Base-by-base conservation (phyloP, 768 basidiomycete species). In the Chlorophyllum brunneum region DNA sequence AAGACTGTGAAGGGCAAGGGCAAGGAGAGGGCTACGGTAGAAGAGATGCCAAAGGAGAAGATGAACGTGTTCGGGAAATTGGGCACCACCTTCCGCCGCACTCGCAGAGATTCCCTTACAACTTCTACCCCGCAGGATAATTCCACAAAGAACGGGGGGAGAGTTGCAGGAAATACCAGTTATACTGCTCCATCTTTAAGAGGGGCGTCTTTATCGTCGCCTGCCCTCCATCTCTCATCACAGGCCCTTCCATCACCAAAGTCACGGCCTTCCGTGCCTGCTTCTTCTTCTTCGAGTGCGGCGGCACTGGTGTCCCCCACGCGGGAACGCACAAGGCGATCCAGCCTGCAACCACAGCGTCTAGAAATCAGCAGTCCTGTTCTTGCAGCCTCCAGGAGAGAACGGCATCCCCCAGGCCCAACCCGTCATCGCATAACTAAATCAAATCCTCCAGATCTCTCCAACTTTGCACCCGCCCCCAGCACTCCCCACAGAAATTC, bases 121-220 rank as follows among this genome's bases (percentile, higher is more conserved):
- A 48, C 7, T 27, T 47, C 36, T 43, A 54, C 52, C 46, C 36
- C 40, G 4, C 39, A 56, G 42, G 54, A 54, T 46, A 36, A 43
- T 16, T 33, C 50, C 53, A 67, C 67, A 51, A 70, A 74, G 48
- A 76, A 71, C 54, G 71, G 71, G 60, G 67, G 66, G 59, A 75
- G 77, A 62, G 67, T 70, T 55, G 76, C 80, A 42, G 82, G 81
- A 43, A 75, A 74, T 62, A 76, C 79, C 44, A 77, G 74, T 63
- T 88, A 80, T 70, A 69, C 77, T 55, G 75, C 81, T 38, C 86
- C 86, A 38, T 86, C 86, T 31, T 67, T 88, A 55, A 77, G 81
- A 50, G 78, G 77, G 55, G 88, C 79, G 33, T 86, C 88, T 41
- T 76, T 85, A 73, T 90, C 88, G 51, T 87, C 86, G 18, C 88